Evolutionary conservation across 179 eudicot species (phyloP).

Genomic region (Sideroxylon spinosum): DNA sequence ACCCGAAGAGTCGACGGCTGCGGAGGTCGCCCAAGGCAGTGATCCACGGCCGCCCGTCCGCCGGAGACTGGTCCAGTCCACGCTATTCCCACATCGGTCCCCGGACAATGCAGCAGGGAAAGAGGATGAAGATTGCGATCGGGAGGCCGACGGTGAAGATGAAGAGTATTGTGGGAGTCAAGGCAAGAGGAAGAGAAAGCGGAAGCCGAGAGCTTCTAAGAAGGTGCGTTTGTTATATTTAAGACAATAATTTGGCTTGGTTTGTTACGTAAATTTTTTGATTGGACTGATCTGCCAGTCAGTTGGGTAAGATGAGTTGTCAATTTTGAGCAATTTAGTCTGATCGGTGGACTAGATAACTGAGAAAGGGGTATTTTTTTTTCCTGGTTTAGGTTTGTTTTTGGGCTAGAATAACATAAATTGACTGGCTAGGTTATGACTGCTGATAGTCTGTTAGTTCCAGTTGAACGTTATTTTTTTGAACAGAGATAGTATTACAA

Average conservation of each 20-base stretch:
- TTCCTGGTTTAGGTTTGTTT: no score
- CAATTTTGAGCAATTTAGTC: no score
- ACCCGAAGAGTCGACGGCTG: not conserved
- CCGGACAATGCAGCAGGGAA: constrained; percentile 26
- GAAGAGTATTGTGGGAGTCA: constrained; percentile 41
- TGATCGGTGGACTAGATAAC: no score
- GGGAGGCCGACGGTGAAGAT: constrained; percentile 24
- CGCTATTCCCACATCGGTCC: constrained; percentile 47
- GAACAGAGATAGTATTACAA: no score
- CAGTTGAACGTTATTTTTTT: no score
- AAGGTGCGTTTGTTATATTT: constrained; percentile 28
- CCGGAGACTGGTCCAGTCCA: constrained; percentile 56
- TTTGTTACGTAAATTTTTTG: not conserved
- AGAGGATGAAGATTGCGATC: constrained; percentile 14
- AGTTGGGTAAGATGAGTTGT: not conserved
- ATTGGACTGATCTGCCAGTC: not conserved
- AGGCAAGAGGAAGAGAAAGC: constrained; percentile 34
- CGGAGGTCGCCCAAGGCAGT: constrained; percentile 11
- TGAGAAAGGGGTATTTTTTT: no score
- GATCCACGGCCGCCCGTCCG: constrained; percentile 32
- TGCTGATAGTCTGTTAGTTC: no score
- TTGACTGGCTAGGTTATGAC: no score
- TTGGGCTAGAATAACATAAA: no score
- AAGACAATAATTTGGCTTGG: not conserved
- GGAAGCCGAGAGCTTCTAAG: constrained; percentile 28